phyloP scores from a whole-genome alignment of 78 protist genomes.

The Parvularia atlantis region DNA sequence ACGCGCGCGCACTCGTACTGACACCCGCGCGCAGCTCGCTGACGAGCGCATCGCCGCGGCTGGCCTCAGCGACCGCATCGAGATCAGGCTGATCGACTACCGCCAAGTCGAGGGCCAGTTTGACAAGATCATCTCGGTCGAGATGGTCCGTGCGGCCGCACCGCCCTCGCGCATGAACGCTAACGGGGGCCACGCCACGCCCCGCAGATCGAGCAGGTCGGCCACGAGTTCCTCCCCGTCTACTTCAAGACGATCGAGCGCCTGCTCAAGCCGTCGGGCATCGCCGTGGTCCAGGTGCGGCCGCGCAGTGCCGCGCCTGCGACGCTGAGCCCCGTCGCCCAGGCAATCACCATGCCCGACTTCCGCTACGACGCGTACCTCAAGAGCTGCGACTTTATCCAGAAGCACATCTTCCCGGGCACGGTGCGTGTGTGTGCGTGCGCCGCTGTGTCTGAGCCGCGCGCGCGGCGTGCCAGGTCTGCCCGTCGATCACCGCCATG shows the following conservation, averaged over 20 bases:
- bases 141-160: constrained; percentile 39
- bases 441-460: too few species aligned
- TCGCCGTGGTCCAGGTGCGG: constrained; percentile 18
- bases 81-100: not conserved
- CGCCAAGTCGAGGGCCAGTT: constrained; percentile 9
- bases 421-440: too few species aligned
- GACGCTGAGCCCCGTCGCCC: too few species aligned
- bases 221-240: constrained; percentile 20
- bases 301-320: too few species aligned
- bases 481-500: constrained; percentile 29
- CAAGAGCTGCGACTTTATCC: constrained; percentile 38
- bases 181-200: not conserved
- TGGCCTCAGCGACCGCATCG: not conserved
- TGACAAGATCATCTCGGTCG: constrained; percentile 29
- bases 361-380: constrained; percentile 14
- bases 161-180: not conserved
- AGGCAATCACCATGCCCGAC: constrained; percentile 29
- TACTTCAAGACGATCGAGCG: constrained; percentile 17
- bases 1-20: too few species aligned
- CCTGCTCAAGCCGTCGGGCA: constrained; percentile 28
- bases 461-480: too few species aligned
- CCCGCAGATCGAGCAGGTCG: too few species aligned
- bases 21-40: not conserved
- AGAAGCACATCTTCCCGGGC: constrained; percentile 47
- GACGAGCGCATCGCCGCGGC: not conserved